Percentiles rank a stretch among this genome's conserved stretches.
phyloP scores from a whole-genome alignment of 2,329 filamentous ascomycete genomes.

The Beauveria varroae region DNA sequence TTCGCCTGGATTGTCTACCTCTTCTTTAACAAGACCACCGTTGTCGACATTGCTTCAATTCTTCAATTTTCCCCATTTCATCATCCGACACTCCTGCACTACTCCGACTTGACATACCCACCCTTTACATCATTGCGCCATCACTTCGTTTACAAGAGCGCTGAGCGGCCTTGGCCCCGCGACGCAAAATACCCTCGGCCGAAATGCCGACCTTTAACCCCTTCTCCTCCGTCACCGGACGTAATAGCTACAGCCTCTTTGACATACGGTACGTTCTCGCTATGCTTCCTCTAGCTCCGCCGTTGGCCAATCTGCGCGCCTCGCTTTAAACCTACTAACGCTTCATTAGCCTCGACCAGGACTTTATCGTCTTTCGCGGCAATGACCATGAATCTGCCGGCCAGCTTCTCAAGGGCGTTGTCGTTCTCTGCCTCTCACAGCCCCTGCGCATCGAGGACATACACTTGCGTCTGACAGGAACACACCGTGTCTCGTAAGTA shows the following conservation, averaged over 20 bases:
- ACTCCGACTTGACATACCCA: too few relatives aligned
- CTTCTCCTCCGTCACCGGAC: constrained; percentile 44
- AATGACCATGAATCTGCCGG: constrained; percentile 67
- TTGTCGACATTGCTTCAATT: too few relatives aligned
- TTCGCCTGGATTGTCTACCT: neutral
- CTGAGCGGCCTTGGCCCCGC: constrained; percentile 3
- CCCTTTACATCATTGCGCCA: neutral
- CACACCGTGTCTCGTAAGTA: constrained; percentile 57
- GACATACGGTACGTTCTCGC: constrained; percentile 45
- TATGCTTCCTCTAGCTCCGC: neutral
- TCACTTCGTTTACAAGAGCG: neutral
- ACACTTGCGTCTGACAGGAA: constrained; percentile 62
- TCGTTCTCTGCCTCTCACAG: constrained; percentile 66
- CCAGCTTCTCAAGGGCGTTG: constrained; percentile 63
- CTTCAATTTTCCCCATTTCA: too few relatives aligned
- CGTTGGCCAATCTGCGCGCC: neutral
- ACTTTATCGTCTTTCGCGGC: constrained; percentile 73
- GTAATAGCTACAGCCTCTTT: constrained; percentile 46
- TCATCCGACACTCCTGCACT: too few relatives aligned
- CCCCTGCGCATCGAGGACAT: constrained; percentile 66
- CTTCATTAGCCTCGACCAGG: constrained; percentile 58
- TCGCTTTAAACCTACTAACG: constrained; percentile 10
- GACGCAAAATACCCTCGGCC: neutral
- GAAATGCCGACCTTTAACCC: constrained; percentile 51
- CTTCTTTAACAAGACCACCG: neutral